These are phyloP conservation scores for Chlorella sp. DNA, from an alignment of 139 green algal species.

Conservation along the genomic window DNA sequence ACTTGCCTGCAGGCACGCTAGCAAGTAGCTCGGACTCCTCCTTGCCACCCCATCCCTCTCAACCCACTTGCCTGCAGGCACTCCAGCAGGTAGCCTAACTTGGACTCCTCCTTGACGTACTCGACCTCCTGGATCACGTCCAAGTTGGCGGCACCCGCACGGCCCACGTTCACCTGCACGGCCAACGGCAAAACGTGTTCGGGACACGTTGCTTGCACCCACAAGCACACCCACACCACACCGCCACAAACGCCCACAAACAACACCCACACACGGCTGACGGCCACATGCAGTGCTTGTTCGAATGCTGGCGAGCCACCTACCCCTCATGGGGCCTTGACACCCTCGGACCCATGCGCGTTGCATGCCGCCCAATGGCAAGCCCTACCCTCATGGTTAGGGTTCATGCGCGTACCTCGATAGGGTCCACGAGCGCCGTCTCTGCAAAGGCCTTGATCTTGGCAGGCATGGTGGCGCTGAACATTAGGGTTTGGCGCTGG, in stretches of 20 bases:
- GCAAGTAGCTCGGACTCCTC: too few species aligned
- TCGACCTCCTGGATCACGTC: constrained; percentile 99
- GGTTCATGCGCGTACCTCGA: constrained; percentile 40
- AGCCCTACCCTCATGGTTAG: neutral
- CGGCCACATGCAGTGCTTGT: too few species aligned
- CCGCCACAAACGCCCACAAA: too few species aligned
- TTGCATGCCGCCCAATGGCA: neutral
- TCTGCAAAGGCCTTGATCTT: constrained; percentile 98
- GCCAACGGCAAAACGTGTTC: neutral
- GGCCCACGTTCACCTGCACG: constrained; percentile 44
- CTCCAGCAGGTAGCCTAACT: constrained; percentile 92
- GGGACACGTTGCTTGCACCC: too few species aligned
- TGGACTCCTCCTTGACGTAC: constrained; percentile 97
- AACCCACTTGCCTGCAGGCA: constrained; percentile 55
- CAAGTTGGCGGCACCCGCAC: constrained; percentile 87
- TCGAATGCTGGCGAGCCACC: too few species aligned
- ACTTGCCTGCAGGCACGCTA: too few species aligned
- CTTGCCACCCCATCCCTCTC: too few species aligned
- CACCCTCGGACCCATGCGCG: too few species aligned
- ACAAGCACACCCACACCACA: too few species aligned
- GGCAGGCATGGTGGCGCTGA: constrained; percentile 95
- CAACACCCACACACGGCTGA: too few species aligned
- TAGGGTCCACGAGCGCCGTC: constrained; percentile 85
- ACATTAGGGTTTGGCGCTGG: constrained; percentile 97
- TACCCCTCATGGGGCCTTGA: too few species aligned